Percentiles rank a stretch among this genome's conserved stretches.
phyloP scores from a whole-genome alignment of 2,329 filamentous ascomycete genomes.

The Colletotrichum sp. region DNA sequence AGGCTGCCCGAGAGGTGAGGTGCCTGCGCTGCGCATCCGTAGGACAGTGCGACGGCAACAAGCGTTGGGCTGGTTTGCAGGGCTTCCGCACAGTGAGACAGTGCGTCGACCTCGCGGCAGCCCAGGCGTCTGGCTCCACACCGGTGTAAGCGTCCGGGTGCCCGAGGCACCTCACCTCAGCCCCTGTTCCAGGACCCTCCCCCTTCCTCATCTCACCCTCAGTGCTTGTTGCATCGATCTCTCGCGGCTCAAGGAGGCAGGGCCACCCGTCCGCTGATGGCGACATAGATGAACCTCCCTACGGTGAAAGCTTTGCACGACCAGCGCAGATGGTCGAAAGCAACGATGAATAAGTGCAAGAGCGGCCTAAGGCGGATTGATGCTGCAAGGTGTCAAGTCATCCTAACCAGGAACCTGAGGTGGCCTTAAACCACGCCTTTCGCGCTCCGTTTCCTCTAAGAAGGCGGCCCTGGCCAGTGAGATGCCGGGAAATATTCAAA shows the following conservation, averaged over 20 bases:
- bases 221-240: background rate
- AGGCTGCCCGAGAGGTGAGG: background rate
- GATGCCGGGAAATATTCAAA: background rate
- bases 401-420: background rate
- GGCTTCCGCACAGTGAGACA: background rate
- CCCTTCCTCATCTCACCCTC: background rate
- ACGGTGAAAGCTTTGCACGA: too few species aligned
- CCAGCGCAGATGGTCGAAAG: background rate
- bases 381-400: background rate
- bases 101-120: background rate
- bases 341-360: background rate
- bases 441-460: background rate
- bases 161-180: background rate
- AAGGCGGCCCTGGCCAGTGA: background rate
- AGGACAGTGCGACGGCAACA: background rate
- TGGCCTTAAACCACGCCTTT: background rate
- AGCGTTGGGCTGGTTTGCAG: background rate
- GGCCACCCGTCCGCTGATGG: background rate
- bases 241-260: background rate
- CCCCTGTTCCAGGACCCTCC: background rate
- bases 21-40: background rate
- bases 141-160: conserved; percentile 2
- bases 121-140: background rate
- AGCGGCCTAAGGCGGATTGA: background rate
- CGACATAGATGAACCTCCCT: background rate